phyloP scores from a whole-genome alignment of 139 green algal genomes.

The Picochlorum sp. region DNA sequence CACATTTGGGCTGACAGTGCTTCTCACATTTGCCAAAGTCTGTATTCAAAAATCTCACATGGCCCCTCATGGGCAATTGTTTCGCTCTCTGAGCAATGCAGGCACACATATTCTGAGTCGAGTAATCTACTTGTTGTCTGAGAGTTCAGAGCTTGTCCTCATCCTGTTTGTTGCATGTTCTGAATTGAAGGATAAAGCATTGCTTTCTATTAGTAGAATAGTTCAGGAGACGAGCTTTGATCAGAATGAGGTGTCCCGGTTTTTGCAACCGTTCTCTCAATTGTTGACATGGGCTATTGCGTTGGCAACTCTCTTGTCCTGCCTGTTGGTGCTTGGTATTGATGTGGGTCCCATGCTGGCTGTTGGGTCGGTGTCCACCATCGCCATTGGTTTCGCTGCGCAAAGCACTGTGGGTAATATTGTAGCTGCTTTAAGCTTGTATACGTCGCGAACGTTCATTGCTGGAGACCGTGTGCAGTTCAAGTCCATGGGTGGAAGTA shows the following conservation, averaged over 20 bases:
- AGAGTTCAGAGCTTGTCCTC: conserved; percentile 19
- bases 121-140: not conserved
- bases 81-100: not conserved
- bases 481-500: conserved; percentile 22
- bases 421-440: conserved; percentile 27
- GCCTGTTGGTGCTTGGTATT: conserved; percentile 15
- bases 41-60: not conserved
- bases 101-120: not conserved
- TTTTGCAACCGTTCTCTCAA: conserved; percentile 13
- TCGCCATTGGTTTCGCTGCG: conserved; percentile 28
- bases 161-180: conserved; percentile 19
- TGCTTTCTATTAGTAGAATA: conserved; percentile 11
- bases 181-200: conserved; percentile 10
- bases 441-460: conserved; percentile 35
- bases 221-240: not conserved
- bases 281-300: conserved; percentile 25
- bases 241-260: conserved; percentile 1
- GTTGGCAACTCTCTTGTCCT: not conserved
- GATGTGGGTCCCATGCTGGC: conserved; percentile 17
- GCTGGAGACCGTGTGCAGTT: conserved; percentile 41
- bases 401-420: conserved; percentile 29
- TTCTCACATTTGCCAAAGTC: not conserved
- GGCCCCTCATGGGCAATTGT: not conserved
- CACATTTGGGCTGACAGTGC: not conserved
- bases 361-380: conserved; percentile 6